Base-by-base conservation (phyloP, 225 moss, liverwort and hornwort genomes). In the Marchantia polymorpha region DNA sequence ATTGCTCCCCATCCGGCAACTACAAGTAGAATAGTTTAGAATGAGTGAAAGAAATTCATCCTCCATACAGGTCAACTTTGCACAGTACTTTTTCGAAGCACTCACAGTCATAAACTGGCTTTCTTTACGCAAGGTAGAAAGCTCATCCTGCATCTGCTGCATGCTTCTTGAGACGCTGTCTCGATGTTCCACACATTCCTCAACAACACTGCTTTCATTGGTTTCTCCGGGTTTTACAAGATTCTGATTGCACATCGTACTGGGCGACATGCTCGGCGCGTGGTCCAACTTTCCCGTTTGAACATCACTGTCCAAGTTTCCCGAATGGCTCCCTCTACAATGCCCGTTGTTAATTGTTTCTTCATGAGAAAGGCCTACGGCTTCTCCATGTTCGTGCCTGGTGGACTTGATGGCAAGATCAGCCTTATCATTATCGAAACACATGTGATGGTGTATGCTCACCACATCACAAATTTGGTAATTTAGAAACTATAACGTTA, bases 321-420 rank as follows among this genome's bases (percentile, higher is more conserved):
- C 66, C 10, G 66, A 14, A 30, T 80, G 75, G 14, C 60, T 79
- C 69, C 74, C 69, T 72, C 53, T 78, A 10, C 31, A 64, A 2
- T 47, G 13, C 49, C 8, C 20, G 26, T 20, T 56, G 9, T 60
- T 7, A 65, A 20, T 67, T 29, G n/a, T 70, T 10, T 78, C 74
- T n/a, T 2, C 26, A 0, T 58, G 16, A 9, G 25, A 53, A 48
- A 69, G 46, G 51, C 69, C 52, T n/a, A 51, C 27, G 12, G 70
- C 47, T 15, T 82, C 65, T 48, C 56, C 31, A 65, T 76, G 61
- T 31, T 74, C 82, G 53, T 69, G 79, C 63, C 63, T 73, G 12
- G 84, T 55, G 14, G 77, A 82, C 52, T 61, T 84, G 47, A 87
- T 81, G 23, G 84, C 84, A 70, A 82, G 72, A 67, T 87, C 87